Percentiles rank a stretch among this genome's conserved stretches.
These are phyloP conservation scores for Batkoa obscura DNA, from an alignment of 371 early-diverging fungal genomes.

Conservation along the genomic window DNA sequence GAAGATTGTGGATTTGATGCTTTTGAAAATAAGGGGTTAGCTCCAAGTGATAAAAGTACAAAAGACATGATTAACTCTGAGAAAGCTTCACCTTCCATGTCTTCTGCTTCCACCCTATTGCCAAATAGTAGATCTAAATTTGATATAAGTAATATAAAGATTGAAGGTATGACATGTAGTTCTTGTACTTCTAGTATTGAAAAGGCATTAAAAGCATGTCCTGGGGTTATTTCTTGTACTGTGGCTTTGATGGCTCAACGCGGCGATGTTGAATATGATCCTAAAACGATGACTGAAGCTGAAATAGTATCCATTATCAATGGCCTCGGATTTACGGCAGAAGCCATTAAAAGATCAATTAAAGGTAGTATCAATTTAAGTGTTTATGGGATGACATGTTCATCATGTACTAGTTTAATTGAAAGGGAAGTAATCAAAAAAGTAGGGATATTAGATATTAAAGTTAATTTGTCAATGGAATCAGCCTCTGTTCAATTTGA, in stretches of 20 bases:
- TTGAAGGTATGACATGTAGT: conserved; percentile 74
- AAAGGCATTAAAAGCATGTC: conserved; percentile 18
- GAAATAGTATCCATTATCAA: conserved; percentile 40
- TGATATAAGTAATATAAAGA: conserved; percentile 7
- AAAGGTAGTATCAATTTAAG: conserved; percentile 33
- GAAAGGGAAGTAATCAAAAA: conserved; percentile 36
- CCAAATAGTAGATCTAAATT: no score
- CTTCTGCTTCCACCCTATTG: conserved; percentile 10
- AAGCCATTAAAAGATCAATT: conserved; percentile 12
- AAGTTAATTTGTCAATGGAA: conserved; percentile 60
- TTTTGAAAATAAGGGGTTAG: conserved; percentile 10
- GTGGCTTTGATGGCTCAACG: conserved; percentile 62
- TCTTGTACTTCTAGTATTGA: conserved; percentile 72
- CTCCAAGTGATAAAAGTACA: conserved; percentile 2
- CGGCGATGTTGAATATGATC: conserved; percentile 42
- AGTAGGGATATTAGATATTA: conserved; percentile 37
- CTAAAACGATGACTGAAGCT: conserved; percentile 9
- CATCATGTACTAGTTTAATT: conserved; percentile 55
- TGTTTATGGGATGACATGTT: conserved; percentile 84
- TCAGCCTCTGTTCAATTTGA: conserved; percentile 48
- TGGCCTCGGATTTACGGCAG: conserved; percentile 69
- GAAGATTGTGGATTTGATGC: conserved; percentile 44
- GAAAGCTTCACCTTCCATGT: background rate
- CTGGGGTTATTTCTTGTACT: conserved; percentile 30
- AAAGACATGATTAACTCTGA: background rate